Conservation (phyloP, 208 protist genomes). For the Willaertia magna region DNA sequence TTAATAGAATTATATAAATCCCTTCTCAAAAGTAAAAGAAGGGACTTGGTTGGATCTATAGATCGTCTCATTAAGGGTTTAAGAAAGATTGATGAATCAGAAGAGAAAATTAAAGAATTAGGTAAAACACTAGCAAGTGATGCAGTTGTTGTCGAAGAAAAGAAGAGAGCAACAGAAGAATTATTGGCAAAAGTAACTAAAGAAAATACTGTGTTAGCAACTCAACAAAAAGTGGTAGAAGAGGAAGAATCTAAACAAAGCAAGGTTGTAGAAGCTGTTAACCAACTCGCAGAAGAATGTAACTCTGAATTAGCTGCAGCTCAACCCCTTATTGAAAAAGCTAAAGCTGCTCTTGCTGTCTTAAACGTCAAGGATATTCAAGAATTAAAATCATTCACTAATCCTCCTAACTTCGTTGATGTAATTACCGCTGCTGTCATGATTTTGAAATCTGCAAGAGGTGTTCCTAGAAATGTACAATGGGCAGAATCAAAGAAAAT, state of each 20-base stretch:
- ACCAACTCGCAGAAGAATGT: conserved; percentile 54
- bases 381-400: conserved; percentile 89
- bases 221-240: conserved; percentile 76
- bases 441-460: conserved; percentile 70
- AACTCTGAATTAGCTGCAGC: conserved; percentile 54
- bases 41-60: conserved; percentile 70
- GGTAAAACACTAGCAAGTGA: conserved; percentile 58
- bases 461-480: conserved; percentile 54
- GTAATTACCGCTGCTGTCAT: conserved; percentile 87
- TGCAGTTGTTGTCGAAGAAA: conserved; percentile 81
- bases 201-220: conserved; percentile 84
- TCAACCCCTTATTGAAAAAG: conserved; percentile 79
- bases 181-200: conserved; percentile 82
- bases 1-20: conserved; percentile 93
- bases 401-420: conserved; percentile 81
- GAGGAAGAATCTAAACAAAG: conserved; percentile 88
- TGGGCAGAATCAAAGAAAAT: conserved; percentile 93
- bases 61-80: conserved; percentile 77
- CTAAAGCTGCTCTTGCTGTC: conserved; percentile 84
- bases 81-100: conserved; percentile 75
- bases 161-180: conserved; percentile 72
- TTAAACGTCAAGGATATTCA: conserved; percentile 91
- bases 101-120: conserved; percentile 45
- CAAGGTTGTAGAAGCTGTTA: conserved; percentile 79
- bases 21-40: conserved; percentile 74